A percentile compares a stretch with the other conserved stretches of the same genome.
These are phyloP conservation scores for Blepharisma stoltei DNA, from an alignment of 73 alveolate species.

Conservation along the genomic window DNA sequence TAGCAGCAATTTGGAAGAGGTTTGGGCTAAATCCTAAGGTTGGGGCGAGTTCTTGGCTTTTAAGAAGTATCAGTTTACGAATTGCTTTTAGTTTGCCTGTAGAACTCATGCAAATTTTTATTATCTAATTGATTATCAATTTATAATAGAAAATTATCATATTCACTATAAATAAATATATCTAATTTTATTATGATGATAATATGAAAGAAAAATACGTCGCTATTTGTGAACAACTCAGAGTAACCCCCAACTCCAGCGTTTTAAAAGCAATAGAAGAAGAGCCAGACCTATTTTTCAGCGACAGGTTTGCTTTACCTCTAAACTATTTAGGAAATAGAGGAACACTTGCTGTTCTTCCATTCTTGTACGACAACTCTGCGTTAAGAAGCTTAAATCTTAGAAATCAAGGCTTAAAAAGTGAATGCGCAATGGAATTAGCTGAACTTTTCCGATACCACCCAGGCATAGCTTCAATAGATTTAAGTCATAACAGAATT, in stretches of 20 bases:
- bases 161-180: too few species aligned
- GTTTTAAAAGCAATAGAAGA: not conserved
- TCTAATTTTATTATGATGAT: not conserved
- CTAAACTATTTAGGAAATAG: slow-evolving; percentile 8
- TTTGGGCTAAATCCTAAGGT: too few species aligned
- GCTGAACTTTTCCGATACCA: not conserved
- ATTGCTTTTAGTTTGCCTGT: too few species aligned
- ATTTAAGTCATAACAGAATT: slow-evolving; percentile 6
- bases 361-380: slow-evolving; percentile 3
- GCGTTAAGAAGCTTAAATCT: not conserved
- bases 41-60: too few species aligned
- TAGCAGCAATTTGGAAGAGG: too few species aligned
- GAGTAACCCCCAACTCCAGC: slow-evolving; percentile 17
- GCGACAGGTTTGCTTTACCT: not conserved
- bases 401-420: not conserved
- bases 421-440: slow-evolving; percentile 5
- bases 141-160: too few species aligned
- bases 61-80: too few species aligned
- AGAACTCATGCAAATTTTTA: too few species aligned
- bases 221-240: not conserved
- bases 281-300: slow-evolving; percentile 14
- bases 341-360: slow-evolving; percentile 9
- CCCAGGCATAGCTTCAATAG: not conserved
- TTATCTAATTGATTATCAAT: too few species aligned
- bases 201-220: slow-evolving; percentile 21